Evolutionary conservation across 164 flowering plant genomes (phyloP).

Genomic region (Stephania japonica): DNA sequence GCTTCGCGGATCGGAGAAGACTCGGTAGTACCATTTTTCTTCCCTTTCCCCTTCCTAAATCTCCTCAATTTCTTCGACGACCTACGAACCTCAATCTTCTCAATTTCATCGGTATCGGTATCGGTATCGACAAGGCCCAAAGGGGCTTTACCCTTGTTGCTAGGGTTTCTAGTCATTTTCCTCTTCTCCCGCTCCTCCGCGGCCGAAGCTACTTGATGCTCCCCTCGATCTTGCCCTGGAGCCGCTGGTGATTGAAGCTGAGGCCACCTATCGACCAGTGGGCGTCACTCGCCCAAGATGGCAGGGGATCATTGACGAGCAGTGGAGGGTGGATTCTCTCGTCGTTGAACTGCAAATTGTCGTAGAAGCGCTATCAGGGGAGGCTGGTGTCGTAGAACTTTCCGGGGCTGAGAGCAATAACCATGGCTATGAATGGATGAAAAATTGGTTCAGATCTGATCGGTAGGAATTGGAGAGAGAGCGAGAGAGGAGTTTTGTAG

Average conservation of each 20-base stretch:
- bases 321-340: constrained; percentile 54
- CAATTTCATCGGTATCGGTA: too few species aligned
- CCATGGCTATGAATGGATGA: constrained; percentile 27
- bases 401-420: constrained; percentile 56
- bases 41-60: too few species aligned
- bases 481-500: constrained; percentile 6
- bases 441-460: too few species aligned
- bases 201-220: constrained; percentile 43
- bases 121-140: too few species aligned
- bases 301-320: constrained; percentile 38
- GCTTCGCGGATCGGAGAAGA: too few species aligned
- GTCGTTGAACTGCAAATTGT: constrained; percentile 43
- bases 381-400: constrained; percentile 89
- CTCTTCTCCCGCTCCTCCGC: constrained; percentile 34
- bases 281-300: constrained; percentile 81
- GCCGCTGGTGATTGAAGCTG: constrained; percentile 57
- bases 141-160: too few species aligned
- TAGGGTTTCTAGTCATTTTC: too few species aligned
- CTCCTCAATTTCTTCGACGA: too few species aligned
- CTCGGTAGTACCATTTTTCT: too few species aligned
- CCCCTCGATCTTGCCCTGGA: constrained; percentile 86
- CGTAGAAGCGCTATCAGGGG: constrained; percentile 69
- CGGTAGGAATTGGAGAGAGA: background rate
- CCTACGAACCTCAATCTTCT: too few species aligned
- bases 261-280: constrained; percentile 99